phyloP scores from a whole-genome alignment of 345 rosid species.

The Hibiscus trionum region DNA sequence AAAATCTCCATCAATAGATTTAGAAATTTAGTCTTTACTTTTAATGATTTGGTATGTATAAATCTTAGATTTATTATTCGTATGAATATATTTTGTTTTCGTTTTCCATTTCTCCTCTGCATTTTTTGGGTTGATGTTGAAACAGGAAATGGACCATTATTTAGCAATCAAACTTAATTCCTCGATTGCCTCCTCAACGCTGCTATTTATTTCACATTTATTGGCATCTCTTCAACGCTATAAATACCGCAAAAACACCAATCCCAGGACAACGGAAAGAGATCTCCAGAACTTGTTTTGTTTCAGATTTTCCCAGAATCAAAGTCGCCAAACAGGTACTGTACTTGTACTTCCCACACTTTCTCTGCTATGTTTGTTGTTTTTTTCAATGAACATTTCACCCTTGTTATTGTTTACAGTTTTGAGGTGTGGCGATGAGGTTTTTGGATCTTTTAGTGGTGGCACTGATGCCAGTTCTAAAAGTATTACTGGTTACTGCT shows the following conservation, averaged over 20 bases:
- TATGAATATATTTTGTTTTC: too few relatives aligned
- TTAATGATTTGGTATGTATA: too few relatives aligned
- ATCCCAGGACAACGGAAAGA: too few relatives aligned
- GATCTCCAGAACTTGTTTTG: neutral
- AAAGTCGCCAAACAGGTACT: neutral
- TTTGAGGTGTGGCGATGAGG: constrained; percentile 12
- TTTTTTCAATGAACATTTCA: too few relatives aligned
- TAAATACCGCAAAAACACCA: neutral
- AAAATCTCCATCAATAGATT: too few relatives aligned
- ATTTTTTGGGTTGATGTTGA: too few relatives aligned
- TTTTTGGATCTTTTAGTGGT: constrained; percentile 26
- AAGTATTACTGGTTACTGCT: constrained; percentile 34
- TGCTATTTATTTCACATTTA: neutral
- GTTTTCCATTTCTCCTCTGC: too few relatives aligned
- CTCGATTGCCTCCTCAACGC: neutral
- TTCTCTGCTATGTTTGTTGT: neutral
- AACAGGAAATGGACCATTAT: too few relatives aligned
- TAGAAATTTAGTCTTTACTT: too few relatives aligned
- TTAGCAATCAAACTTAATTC: neutral
- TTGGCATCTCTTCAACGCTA: neutral
- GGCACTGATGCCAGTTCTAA: constrained; percentile 33
- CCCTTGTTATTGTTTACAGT: too few relatives aligned
- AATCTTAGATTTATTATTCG: too few relatives aligned
- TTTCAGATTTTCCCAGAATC: neutral
- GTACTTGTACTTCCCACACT: too few relatives aligned